Evolutionary conservation across 208 protist genomes (phyloP), one percentile per base, ranked within the genome.

Genomic region (Wallacemonas sp.): DNA sequence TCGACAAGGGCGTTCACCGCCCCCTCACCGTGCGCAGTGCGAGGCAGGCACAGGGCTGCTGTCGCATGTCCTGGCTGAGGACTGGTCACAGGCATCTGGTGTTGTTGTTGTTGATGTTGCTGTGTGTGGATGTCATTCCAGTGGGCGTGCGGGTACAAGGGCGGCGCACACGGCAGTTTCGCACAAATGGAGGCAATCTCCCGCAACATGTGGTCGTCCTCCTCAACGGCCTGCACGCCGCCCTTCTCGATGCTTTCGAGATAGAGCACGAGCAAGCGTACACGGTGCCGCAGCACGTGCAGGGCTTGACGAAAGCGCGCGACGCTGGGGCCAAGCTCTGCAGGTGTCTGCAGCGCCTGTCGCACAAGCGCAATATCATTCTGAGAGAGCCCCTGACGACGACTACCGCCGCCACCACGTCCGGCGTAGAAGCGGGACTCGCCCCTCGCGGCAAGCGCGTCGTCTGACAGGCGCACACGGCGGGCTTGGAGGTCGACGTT

Each of bases 241-340:
- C 72, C 61, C 20, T 42, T 59, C 52, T 59, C 52, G 4, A 85
- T 55, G 7, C 26, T 50, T 25, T 70, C 50, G n/a, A 88, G 68
- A 49, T 83, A 85, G 36, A 67, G 39, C 20, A 66, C 45, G 8
- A 80, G 48, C 16, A 80, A 12, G 18, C 61, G 20, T 12, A 85
- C 65, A 12, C 79, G 50, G n/a, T 59, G 44, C 31, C 39, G 74
- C 22, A 88, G 63, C 64, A 81, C 66, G 1, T 28, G 20, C 18
- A 85, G 50, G 2, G 82, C 74, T 18, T 57, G 55, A 23, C 33
- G 25, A 1, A 70, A 8, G 16, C 72, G 59, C 3, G 29, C 52
- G n/a, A 72, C 18, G 10, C 50, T 59, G 0, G 65, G 66, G 3
- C 45, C 5, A 5, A 77, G 33, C 1, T 49, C 42, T 4, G 42